Conservation (phyloP, 768 basidiomycete genomes). For the Panaeolus papilionaceus region DNA sequence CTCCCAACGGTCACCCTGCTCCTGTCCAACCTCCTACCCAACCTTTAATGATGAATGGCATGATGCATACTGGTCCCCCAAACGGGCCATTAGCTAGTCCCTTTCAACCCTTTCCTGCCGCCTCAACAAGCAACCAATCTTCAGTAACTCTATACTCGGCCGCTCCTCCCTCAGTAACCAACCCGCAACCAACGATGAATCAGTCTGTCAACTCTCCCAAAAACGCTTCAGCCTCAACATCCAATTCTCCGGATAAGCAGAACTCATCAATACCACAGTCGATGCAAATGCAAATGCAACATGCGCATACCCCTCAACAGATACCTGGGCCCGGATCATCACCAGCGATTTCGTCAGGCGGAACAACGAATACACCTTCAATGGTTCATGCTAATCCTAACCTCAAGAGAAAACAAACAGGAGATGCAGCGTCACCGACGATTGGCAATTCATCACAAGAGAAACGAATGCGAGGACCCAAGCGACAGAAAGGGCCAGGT, state of each 20-base stretch:
- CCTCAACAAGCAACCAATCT: constrained; percentile 22
- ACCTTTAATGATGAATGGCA: constrained; percentile 29
- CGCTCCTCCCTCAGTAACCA: constrained; percentile 52
- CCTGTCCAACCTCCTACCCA: constrained; percentile 14
- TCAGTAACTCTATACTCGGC: constrained; percentile 57
- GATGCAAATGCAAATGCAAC: constrained; percentile 34
- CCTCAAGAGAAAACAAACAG: constrained; percentile 61
- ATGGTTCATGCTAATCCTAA: constrained; percentile 45
- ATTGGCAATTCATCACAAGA: constrained; percentile 31
- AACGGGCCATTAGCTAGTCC: constrained; percentile 24
- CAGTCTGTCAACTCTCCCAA: constrained; percentile 51
- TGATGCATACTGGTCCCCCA: constrained; percentile 18
- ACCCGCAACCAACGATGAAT: constrained; percentile 38
- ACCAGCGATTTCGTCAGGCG: constrained; percentile 40
- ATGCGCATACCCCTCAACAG: constrained; percentile 28
- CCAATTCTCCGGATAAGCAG: constrained; percentile 67
- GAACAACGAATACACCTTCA: constrained; percentile 56
- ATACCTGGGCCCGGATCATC: constrained; percentile 32
- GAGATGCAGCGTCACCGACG: constrained; percentile 56
- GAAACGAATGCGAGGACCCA: background rate
- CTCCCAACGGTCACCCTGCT: background rate
- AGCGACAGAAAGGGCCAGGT: constrained; percentile 4
- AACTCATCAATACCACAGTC: constrained; percentile 58
- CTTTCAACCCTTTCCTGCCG: constrained; percentile 28
- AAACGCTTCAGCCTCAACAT: constrained; percentile 55